Evolutionary conservation across 257 asterid species (phyloP).

Genomic region (Jaltomata sinuosa): DNA sequence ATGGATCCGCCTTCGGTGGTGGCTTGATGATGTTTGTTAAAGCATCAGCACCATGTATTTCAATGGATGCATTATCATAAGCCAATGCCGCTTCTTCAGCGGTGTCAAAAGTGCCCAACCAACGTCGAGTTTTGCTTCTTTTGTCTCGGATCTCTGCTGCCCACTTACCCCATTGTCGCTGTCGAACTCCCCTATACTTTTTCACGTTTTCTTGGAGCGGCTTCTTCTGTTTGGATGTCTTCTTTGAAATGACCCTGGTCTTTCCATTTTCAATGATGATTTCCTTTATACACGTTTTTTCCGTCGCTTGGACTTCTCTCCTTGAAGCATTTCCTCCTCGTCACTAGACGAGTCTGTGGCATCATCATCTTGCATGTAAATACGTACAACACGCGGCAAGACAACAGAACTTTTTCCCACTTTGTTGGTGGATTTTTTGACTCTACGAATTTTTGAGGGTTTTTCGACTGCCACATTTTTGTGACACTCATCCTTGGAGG

Average conservation of each 20-base stretch:
- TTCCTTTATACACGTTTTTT: not conserved
- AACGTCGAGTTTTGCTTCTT: no score
- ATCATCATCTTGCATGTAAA: not conserved
- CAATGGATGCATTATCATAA: no score
- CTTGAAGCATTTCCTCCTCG: not conserved
- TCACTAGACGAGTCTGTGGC: not conserved
- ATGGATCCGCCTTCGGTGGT: no score
- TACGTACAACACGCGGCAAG: not conserved
- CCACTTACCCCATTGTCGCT: not conserved
- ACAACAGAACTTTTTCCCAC: not conserved
- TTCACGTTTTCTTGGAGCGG: not conserved
- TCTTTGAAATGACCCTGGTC: not conserved
- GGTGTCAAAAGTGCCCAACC: no score
- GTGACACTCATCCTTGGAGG: not conserved
- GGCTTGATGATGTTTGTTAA: no score
- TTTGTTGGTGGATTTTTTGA: not conserved
- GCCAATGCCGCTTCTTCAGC: no score
- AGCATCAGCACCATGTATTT: no score
- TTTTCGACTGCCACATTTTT: not conserved
- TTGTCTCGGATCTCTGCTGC: not conserved
- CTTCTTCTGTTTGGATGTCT: not conserved
- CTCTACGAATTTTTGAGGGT: not conserved
- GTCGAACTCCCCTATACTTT: not conserved
- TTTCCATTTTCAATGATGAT: not conserved
- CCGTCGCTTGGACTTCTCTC: not conserved